Conservation (phyloP, 805 yeast species). For the Saccharomycopsis babjevae region DNA sequence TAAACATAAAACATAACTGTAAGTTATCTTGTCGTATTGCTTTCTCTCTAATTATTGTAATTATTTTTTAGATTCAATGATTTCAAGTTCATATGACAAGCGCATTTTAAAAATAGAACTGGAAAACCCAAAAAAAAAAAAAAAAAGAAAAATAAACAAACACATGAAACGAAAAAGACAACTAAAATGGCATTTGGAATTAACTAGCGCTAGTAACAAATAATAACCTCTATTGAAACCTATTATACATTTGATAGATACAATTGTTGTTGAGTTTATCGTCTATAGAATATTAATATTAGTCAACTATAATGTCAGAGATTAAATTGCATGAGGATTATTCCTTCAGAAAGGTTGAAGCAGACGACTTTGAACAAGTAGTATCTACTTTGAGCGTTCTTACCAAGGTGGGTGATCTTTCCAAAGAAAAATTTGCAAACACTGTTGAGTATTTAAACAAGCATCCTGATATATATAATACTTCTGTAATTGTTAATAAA, state of each 20-base stretch:
- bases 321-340: conserved; percentile 52
- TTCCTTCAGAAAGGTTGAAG: conserved; percentile 45
- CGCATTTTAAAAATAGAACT: not conserved
- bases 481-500: conserved; percentile 53
- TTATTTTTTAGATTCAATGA: not conserved
- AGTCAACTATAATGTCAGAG: not conserved
- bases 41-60: too few relatives aligned
- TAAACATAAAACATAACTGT: not conserved
- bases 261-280: not conserved
- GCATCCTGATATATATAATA: conserved; percentile 46
- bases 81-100: not conserved
- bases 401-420: conserved; percentile 75
- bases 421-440: conserved; percentile 37
- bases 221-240: too few relatives aligned
- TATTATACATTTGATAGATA: too few relatives aligned
- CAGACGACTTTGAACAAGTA: conserved; percentile 56
- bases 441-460: conserved; percentile 50
- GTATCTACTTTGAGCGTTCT: conserved; percentile 53
- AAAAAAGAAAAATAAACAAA: not conserved
- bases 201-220: not conserved
- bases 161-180: not conserved
- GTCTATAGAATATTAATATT: not conserved
- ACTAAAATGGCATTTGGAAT: not conserved
- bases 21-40: not conserved
- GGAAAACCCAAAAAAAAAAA: not conserved